Base-by-base conservation (phyloP, 768 basidiomycete species). In the Tylopilus subfusipes region DNA sequence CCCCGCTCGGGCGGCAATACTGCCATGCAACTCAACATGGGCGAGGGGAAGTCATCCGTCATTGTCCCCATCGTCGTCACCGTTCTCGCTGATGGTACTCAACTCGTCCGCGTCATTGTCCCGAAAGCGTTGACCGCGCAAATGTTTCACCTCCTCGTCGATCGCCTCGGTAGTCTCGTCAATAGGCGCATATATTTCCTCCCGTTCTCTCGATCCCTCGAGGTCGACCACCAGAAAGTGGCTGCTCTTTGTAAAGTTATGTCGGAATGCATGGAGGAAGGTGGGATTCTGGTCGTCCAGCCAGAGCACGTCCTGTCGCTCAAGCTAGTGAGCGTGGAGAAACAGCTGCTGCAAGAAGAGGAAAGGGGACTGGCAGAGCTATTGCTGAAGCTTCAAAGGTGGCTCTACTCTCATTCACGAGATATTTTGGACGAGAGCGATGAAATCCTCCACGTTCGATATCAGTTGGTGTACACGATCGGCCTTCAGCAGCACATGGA, bases 221-320 rank as follows among this genome's bases (percentile, higher is more conserved):
- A 62, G 39, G 24, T 72, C 21, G 50, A 58, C 29, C 10, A 36
- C 0, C n/a, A 58, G 5, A 56, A 66, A 42, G 56, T 67, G 8
- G n/a, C 49, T 5, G 49, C 45, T 9, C 68, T 81, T 10, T 58
- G 55, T 11, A 18, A 46, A 7, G 40, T 82, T 6, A 72, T 75
- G 55, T 54, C 65, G 24, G 67, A 71, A 40, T 83, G 82, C 48
- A 67, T 65, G 54, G 48, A 49, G 2, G 62, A 63, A 25, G 61
- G 69, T n/a, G 81, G 82, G 0, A 59, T 83, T 22, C 60, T 82
- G 7, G 66, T 83, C 1, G 57, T 69, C 11, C 82, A 82, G 39
- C 82, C 82, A 0, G 81, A 83, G 42, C 78, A 83, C 21, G 66
- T 81, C 9, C 68, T 82, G 3, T 82, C 82, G 0, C 76, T 78